Conservation (phyloP, 495 filamentous ascomycete species). For the Pseudoneurospora amorphoporcata region DNA sequence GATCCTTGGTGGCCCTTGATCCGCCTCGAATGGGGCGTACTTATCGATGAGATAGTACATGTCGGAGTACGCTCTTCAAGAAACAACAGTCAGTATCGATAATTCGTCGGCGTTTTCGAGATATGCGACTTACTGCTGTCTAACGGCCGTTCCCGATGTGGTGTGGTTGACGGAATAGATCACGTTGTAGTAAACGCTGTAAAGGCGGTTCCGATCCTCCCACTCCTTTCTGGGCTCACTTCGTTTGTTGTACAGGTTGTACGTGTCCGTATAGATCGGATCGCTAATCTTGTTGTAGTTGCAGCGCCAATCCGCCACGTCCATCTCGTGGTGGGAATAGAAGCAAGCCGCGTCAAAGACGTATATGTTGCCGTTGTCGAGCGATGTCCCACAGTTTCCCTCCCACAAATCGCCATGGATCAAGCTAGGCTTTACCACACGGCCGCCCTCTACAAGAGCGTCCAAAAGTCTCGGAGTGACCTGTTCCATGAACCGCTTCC, state of each 20-base stretch:
- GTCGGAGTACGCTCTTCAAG: not conserved
- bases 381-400: slow-evolving; percentile 30
- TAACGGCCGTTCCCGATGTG: not conserved
- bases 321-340: slow-evolving; percentile 11
- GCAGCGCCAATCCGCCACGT: not conserved
- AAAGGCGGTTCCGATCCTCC: not conserved
- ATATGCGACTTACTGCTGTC: not conserved
- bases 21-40: not conserved
- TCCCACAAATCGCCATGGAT: slow-evolving; percentile 43
- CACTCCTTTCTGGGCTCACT: not conserved
- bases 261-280: not conserved
- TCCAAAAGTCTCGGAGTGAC: slow-evolving; percentile 31
- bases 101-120: too few relatives aligned
- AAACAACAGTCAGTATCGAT: not conserved
- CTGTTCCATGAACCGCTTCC: slow-evolving; percentile 13
- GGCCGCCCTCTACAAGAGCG: slow-evolving; percentile 31
- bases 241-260: not conserved
- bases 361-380: slow-evolving; percentile 19
- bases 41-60: not conserved
- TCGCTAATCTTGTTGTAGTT: not conserved
- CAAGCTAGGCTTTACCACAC: slow-evolving; percentile 33
- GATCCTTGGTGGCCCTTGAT: not conserved
- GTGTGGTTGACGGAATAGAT: not conserved
- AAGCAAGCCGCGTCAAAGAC: slow-evolving; percentile 39
- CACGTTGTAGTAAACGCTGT: not conserved